Evolutionary conservation across 805 yeast genomes (phyloP).

Genomic region (Wickerhamiella kurtzmanii): DNA sequence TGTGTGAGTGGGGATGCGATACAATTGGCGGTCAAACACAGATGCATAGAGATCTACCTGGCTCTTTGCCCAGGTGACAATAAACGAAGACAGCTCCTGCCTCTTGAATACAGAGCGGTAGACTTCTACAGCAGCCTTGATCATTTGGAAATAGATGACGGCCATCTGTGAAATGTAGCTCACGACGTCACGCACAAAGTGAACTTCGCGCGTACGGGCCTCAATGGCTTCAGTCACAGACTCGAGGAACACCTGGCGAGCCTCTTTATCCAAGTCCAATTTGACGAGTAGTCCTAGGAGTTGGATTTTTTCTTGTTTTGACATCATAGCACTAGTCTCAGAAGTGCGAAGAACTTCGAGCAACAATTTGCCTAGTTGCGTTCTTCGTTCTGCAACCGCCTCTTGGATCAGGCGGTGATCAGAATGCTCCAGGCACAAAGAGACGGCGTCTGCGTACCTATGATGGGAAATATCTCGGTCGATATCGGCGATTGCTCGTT

Average conservation of each 20-base stretch:
- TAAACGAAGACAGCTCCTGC: slow-evolving; percentile 36
- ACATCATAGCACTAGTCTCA: neutral
- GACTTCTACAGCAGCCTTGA: slow-evolving; percentile 43
- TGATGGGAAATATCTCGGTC: slow-evolving; percentile 55
- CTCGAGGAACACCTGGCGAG: slow-evolving; percentile 36
- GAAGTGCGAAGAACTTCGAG: slow-evolving; percentile 8
- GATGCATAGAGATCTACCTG: slow-evolving; percentile 48
- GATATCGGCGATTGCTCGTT: slow-evolving; percentile 52
- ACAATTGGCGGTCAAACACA: slow-evolving; percentile 51
- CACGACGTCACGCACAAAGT: slow-evolving; percentile 41
- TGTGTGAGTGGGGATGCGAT: slow-evolving; percentile 34
- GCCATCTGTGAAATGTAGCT: slow-evolving; percentile 48
- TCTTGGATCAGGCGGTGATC: slow-evolving; percentile 5
- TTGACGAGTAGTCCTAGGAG: slow-evolving; percentile 27
- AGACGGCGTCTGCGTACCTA: slow-evolving; percentile 35
- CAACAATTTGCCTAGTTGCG: slow-evolving; percentile 7
- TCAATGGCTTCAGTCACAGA: slow-evolving; percentile 36
- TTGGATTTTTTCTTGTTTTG: slow-evolving; percentile 9
- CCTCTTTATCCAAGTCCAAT: slow-evolving; percentile 35
- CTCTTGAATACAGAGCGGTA: slow-evolving; percentile 40
- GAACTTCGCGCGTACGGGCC: slow-evolving; percentile 36
- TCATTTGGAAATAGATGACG: slow-evolving; percentile 45
- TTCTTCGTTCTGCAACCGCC: slow-evolving; percentile 9
- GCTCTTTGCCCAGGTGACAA: slow-evolving; percentile 66
- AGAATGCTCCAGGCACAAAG: slow-evolving; percentile 10